Conservation (phyloP, 176 grass and related monocot genomes). For the Ensete ventricosum region DNA sequence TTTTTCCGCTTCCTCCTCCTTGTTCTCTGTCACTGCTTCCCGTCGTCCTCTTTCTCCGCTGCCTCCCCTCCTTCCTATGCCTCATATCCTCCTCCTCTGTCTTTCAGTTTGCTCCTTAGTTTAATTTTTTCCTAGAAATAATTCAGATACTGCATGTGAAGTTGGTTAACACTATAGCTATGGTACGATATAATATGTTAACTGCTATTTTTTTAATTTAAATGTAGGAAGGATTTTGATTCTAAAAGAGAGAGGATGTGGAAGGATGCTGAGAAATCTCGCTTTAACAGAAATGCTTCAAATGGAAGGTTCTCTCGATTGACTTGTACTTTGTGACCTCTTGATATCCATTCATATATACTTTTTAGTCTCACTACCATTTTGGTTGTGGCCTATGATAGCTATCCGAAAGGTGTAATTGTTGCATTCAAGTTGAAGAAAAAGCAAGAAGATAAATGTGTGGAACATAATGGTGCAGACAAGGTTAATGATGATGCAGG, state of each 20-base stretch:
- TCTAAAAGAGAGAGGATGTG: slow-evolving; percentile 48
- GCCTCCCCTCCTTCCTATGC: no score
- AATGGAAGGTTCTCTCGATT: slow-evolving; percentile 46
- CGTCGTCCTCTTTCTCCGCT: no score
- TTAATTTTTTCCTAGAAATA: no score
- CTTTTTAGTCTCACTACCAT: slow-evolving; percentile 7
- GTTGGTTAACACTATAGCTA: no score
- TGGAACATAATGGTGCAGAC: slow-evolving; percentile 30
- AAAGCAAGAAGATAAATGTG: slow-evolving; percentile 25
- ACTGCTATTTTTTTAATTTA: slow-evolving; percentile 2
- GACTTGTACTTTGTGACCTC: slow-evolving; percentile 4
- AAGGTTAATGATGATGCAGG: slow-evolving; percentile 27
- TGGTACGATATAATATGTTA: no score
- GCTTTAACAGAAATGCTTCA: slow-evolving; percentile 23
- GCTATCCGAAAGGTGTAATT: slow-evolving; percentile 81
- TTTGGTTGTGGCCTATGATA: slow-evolving; percentile 22
- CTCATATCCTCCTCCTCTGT: no score
- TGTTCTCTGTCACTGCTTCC: no score
- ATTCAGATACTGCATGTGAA: no score
- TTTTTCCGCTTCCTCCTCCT: no score
- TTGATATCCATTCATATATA: background rate
- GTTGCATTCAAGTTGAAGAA: slow-evolving; percentile 80
- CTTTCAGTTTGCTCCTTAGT: no score
- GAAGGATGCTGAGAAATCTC: slow-evolving; percentile 35
- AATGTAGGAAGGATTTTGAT: slow-evolving; percentile 91